Evolutionary conservation across 805 yeast species (phyloP).

Genomic region (Monosporozyma yasuniensis): DNA sequence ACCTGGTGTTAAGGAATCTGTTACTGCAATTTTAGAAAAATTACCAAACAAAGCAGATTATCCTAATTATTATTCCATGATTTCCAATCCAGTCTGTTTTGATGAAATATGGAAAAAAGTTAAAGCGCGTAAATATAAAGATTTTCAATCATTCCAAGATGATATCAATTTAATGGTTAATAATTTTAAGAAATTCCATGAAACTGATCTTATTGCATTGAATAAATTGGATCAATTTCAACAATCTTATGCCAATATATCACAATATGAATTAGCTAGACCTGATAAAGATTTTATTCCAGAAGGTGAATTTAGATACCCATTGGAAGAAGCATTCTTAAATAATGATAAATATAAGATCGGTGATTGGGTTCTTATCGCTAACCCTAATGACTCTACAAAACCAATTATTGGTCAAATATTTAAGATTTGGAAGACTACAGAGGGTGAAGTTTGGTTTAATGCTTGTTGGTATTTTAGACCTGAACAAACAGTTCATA

Average conservation of each 20-base stretch:
- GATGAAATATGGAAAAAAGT: conserved; percentile 73
- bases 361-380: conserved; percentile 91
- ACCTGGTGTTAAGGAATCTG: conserved; percentile 38
- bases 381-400: conserved; percentile 77
- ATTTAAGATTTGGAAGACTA: conserved; percentile 80
- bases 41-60: conserved; percentile 50
- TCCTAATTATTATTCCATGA: conserved; percentile 39
- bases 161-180: conserved; percentile 70
- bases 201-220: conserved; percentile 47
- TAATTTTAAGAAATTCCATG: conserved; percentile 61
- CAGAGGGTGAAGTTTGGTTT: conserved; percentile 75
- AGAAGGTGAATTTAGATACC: conserved; percentile 56
- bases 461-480: conserved; percentile 97
- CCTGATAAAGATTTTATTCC: conserved; percentile 72
- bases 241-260: conserved; percentile 44
- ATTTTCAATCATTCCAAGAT: conserved; percentile 64
- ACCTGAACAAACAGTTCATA: conserved; percentile 96
- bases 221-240: conserved; percentile 60
- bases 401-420: conserved; percentile 92
- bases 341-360: conserved; percentile 68
- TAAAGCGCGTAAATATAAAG: conserved; percentile 72
- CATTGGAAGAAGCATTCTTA: conserved; percentile 68
- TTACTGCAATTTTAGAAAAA: conserved; percentile 66
- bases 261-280: conserved; percentile 63
- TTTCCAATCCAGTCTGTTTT: conserved; percentile 54